Base-by-base conservation (phyloP, 306 rosid species). In the Casuarina equisetifolia region DNA sequence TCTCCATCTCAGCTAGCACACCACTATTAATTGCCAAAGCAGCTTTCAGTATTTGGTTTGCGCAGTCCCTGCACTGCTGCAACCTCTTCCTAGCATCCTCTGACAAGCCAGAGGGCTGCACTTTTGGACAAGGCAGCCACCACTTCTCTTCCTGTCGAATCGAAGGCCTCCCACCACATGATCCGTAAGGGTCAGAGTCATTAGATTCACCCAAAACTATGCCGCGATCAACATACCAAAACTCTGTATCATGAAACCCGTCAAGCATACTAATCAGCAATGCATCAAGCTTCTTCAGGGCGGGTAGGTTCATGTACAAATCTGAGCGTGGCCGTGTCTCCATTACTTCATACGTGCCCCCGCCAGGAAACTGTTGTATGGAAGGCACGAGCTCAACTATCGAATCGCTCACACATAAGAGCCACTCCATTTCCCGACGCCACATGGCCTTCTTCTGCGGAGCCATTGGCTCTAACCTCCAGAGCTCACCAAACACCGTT, bases 81-180 rank as follows among this genome's bases (percentile, higher is more conserved):
- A 94, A 79, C 85, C 90, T 89, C 81, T 94, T 94, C 88, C 98
- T 85, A 15, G 87, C 83, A 62, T 85, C 93, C 71, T 81, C 90
- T 0, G 89, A 88, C 85, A 94, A 76, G 25, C 97, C 98, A 81
- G 79, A 85, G 2, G 93, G 88, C 0, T 91, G 97, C 75, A 94
- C 86, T 85, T 94, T 94, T 2, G 98, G 98, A 75, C 90, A 89
- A 4, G 98, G 98, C 74, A 94, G 91, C 98, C 98, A 94, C 98
- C 98, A 94, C 79, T 94, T 94, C 82, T 92, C 98, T 77, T 94
- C 98, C 70, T 94, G 98, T 88, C 98, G 81, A 66, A 92, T 85
- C 7, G 97, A 94, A 79, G 94, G 97, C 83, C 97, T 90, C 53
- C 91, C 93, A 81, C 76, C 82, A 53, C 75, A 8, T 59, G 78